phyloP scores from a whole-genome alignment of 768 basidiomycete genomes.

The Mycena alexandri region DNA sequence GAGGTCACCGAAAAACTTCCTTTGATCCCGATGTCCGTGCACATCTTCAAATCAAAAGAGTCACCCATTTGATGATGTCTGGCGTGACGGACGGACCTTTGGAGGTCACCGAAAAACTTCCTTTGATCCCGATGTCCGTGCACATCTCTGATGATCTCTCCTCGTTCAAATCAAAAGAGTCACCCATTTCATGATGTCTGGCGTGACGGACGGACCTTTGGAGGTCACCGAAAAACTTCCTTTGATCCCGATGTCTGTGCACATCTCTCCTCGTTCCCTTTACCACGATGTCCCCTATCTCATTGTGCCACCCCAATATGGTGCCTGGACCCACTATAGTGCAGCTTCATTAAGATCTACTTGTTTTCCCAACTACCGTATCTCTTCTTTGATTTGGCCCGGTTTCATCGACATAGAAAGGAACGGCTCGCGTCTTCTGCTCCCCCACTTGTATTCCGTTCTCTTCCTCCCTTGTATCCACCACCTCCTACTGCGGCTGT shows the following conservation, averaged over 20 bases:
- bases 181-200: constrained; percentile 15
- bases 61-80: constrained; percentile 15
- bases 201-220: constrained; percentile 24
- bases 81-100: constrained; percentile 24
- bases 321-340: constrained; percentile 35
- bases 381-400: constrained; percentile 4
- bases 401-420: constrained; percentile 39
- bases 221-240: constrained; percentile 14
- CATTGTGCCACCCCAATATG: constrained; percentile 19
- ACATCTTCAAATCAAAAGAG: too few relatives aligned
- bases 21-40: too few relatives aligned
- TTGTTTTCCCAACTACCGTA: constrained; percentile 9
- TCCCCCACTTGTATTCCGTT: constrained; percentile 41
- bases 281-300: constrained; percentile 22
- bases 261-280: not conserved
- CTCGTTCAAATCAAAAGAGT: too few relatives aligned
- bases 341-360: constrained; percentile 7
- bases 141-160: too few relatives aligned
- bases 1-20: too few relatives aligned
- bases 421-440: constrained; percentile 31
- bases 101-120: constrained; percentile 15
- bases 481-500: constrained; percentile 61
- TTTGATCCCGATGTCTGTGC: constrained; percentile 25
- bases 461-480: constrained; percentile 33
- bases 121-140: constrained; percentile 26